phyloP scores from a whole-genome alignment of 495 filamentous ascomycete genomes.

The Penicillium paxilli region DNA sequence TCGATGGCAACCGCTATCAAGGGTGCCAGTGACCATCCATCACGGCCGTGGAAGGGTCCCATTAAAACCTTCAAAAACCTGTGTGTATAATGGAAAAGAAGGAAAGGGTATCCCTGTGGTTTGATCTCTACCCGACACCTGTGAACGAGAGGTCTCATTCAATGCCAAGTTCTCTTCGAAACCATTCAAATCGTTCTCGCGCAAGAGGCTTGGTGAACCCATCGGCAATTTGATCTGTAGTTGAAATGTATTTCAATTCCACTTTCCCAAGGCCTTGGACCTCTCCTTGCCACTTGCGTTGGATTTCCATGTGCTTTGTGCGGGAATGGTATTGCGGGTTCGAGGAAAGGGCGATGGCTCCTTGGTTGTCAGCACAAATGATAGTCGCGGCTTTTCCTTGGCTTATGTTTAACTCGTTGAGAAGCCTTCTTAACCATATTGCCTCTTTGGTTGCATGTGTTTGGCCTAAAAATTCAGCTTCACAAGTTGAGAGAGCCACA shows the following conservation, averaged over 20 bases:
- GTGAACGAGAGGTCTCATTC: not conserved
- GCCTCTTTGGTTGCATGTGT: conserved; percentile 40
- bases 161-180: conserved; percentile 17
- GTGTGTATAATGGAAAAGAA: not conserved
- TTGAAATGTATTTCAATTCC: not conserved
- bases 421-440: conserved; percentile 34
- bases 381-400: not conserved
- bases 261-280: conserved; percentile 15
- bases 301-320: conserved; percentile 4
- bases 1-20: conserved; percentile 10
- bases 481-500: conserved; percentile 34
- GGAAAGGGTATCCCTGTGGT: not conserved
- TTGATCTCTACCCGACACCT: not conserved
- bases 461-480: conserved; percentile 40
- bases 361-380: conserved; percentile 25
- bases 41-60: not conserved
- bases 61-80: not conserved
- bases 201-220: conserved; percentile 22
- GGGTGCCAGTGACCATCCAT: conserved; percentile 2
- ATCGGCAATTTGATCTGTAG: not conserved
- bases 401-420: conserved; percentile 26
- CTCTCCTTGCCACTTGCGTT: conserved; percentile 29
- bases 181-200: conserved; percentile 23
- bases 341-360: conserved; percentile 25
- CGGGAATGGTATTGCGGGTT: conserved; percentile 30